These are phyloP conservation scores for Xylaria sp. DNA, from an alignment of 2,329 filamentous ascomycete genomes.

Conservation along the genomic window DNA sequence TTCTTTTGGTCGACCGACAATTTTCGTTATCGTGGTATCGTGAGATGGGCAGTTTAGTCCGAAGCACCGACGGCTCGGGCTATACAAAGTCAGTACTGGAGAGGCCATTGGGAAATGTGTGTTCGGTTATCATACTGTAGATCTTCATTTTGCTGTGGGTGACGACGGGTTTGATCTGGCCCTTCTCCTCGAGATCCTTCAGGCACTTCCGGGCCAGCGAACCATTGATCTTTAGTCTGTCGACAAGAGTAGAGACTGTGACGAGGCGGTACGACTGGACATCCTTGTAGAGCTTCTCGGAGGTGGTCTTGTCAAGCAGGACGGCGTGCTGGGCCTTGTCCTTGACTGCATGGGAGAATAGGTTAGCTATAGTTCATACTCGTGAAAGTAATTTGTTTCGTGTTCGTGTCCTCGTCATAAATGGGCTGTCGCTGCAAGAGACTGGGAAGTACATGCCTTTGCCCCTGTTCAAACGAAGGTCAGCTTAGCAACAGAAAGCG, in stretches of 20 bases:
- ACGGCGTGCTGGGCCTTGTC: slow-evolving; percentile 99
- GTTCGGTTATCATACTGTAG: slow-evolving; percentile 74
- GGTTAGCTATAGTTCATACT: slow-evolving; percentile 39
- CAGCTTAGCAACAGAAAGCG: slow-evolving; percentile 35
- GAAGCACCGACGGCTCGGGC: slow-evolving; percentile 51
- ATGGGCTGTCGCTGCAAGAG: slow-evolving; percentile 29
- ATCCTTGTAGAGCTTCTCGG: slow-evolving; percentile 99
- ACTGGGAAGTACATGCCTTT: slow-evolving; percentile 47
- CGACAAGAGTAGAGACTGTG: slow-evolving; percentile 97
- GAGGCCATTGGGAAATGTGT: slow-evolving; percentile 1
- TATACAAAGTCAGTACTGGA: slow-evolving; percentile 38
- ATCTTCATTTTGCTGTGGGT: slow-evolving; percentile 97
- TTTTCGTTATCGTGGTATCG: slow-evolving; percentile 51
- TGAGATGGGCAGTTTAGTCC: slow-evolving; percentile 51
- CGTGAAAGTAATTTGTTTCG: slow-evolving; percentile 20
- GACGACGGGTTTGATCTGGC: slow-evolving; percentile 97
- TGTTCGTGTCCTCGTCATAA: slow-evolving; percentile 28
- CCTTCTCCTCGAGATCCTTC: slow-evolving; percentile 95
- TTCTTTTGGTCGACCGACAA: slow-evolving; percentile 44
- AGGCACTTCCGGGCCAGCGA: slow-evolving; percentile 92
- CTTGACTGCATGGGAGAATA: slow-evolving; percentile 75
- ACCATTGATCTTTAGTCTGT: slow-evolving; percentile 99
- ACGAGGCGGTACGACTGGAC: slow-evolving; percentile 99
- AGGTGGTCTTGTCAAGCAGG: slow-evolving; percentile 96
- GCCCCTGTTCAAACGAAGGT: slow-evolving; percentile 46